Conservation (phyloP, 306 rosid genomes). For the Gillenia trifoliata region DNA sequence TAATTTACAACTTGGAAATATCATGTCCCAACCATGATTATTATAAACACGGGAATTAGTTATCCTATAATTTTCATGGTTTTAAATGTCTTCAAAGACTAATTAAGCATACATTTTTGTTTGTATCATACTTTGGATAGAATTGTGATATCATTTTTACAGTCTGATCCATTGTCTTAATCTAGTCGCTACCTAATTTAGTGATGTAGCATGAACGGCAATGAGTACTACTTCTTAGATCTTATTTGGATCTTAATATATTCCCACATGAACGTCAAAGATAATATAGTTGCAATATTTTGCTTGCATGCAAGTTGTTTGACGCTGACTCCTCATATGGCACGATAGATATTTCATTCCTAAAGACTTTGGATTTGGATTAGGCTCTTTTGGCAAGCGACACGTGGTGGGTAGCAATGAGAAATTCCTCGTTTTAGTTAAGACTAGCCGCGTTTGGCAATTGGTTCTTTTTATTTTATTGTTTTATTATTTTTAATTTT, state of each 20-base stretch:
- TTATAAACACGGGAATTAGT: too few relatives aligned
- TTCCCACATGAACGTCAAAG: neutral
- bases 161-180: neutral
- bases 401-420: constrained; percentile 19
- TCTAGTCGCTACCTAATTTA: neutral
- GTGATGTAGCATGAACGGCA: neutral
- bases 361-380: constrained; percentile 4
- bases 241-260: neutral
- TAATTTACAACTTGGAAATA: too few relatives aligned
- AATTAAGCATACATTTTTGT: too few relatives aligned
- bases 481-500: too few relatives aligned
- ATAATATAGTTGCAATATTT: neutral
- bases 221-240: neutral
- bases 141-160: neutral
- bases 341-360: neutral
- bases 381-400: constrained; percentile 7
- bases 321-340: constrained; percentile 10
- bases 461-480: too few relatives aligned
- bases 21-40: too few relatives aligned
- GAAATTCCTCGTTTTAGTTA: neutral
- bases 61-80: too few relatives aligned
- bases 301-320: constrained; percentile 18
- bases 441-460: too few relatives aligned
- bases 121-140: neutral
- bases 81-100: too few relatives aligned